A percentile compares a stretch with the other conserved stretches of the same genome.
phyloP scores from a whole-genome alignment of 2,329 filamentous ascomycete species.

The Aspergillus carbonarius region DNA sequence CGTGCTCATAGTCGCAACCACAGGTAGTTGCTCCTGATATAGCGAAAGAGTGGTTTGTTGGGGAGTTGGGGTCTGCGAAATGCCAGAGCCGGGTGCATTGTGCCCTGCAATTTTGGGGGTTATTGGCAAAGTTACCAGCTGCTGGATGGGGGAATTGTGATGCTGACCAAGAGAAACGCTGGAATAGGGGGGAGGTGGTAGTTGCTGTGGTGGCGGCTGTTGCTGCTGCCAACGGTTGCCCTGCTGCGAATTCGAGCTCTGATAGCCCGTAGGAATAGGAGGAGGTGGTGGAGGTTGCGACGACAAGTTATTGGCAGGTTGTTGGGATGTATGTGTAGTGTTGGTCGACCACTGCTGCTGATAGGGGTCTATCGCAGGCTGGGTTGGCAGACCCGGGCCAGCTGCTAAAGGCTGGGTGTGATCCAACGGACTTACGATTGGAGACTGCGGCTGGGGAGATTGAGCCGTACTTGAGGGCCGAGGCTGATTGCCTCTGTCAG shows the following conservation, averaged over 20 bases:
- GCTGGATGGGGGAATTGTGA: constrained; percentile 3
- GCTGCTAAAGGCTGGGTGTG: constrained; percentile 19
- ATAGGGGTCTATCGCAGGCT: constrained; percentile 7
- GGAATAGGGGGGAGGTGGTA: constrained; percentile 31
- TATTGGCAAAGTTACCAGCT: not conserved
- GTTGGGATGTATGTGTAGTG: constrained; percentile 25
- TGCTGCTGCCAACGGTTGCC: constrained; percentile 25
- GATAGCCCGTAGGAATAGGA: constrained; percentile 43
- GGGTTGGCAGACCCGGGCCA: constrained; percentile 21
- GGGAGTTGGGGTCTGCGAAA: not conserved
- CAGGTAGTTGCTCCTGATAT: not conserved
- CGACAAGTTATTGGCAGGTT: constrained; percentile 26
- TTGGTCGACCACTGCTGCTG: constrained; percentile 24
- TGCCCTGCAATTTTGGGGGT: not conserved
- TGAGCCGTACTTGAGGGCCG: constrained; percentile 35
- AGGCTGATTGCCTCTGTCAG: constrained; percentile 28
- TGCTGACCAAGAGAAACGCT: constrained; percentile 24
- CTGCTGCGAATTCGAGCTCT: constrained; percentile 29
- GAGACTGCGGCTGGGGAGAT: constrained; percentile 17
- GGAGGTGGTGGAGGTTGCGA: constrained; percentile 32
- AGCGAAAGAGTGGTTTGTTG: constrained; percentile 3
- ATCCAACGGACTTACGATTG: constrained; percentile 15
- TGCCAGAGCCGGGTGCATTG: not conserved
- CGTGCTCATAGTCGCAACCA: not conserved
- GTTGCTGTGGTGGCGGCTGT: constrained; percentile 11